Evolutionary conservation across 1,284 basidiomycete genomes (phyloP), one percentile per base, ranked within the genome.

Genomic region (Rhizoctonia solani): DNA sequence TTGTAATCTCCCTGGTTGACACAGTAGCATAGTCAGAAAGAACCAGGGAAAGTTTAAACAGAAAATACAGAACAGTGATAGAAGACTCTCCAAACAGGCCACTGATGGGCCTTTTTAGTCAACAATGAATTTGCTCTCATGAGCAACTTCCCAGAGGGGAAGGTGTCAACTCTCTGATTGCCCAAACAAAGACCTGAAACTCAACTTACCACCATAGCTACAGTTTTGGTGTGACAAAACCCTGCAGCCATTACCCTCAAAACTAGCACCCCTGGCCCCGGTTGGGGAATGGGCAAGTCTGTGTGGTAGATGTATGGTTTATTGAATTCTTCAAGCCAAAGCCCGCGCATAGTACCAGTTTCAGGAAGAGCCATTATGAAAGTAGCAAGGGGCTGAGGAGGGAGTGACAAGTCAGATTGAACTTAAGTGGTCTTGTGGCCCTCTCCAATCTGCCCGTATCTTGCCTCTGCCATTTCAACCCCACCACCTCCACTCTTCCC

Each of bases 241-340:
- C 67, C 56, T n/a, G 69, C 70, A 29, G 79, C 79, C 50, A 76
- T 74, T 14, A 80, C 77, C 69, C 77, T 75, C 44, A 79, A 75
- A 72, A 78, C 77, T 50, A 79, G 71, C 59, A 79, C 78, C 11
- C 76, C 77, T 0, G 79, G 78, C 44, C 50, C 30, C 3, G 63
- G 25, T 14, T 39, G 41, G 30, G 69, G 69, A 11, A 68, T 55
- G 13, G 67, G 66, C n/a, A 70, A 41, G 42, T 70, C 46, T 13
- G 39, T 55, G 44, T 61, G 67, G 44, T 61, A 66, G 21, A 65
- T 56, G 42, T 70, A 68, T 32, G 69, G 69, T 39, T 70, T 68
- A 46, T 68, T 63, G 39, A 65, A 68, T 37, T 70, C 67, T 14
- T 68, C 69, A 8, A 70, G 59, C 3, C 46, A 39, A 27, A 66